A percentile compares a stretch with the other conserved stretches of the same genome.
These are phyloP conservation scores for Aspergillus fumigatus DNA, from an alignment of 2,329 filamentous ascomycete genomes.

Conservation along the genomic window DNA sequence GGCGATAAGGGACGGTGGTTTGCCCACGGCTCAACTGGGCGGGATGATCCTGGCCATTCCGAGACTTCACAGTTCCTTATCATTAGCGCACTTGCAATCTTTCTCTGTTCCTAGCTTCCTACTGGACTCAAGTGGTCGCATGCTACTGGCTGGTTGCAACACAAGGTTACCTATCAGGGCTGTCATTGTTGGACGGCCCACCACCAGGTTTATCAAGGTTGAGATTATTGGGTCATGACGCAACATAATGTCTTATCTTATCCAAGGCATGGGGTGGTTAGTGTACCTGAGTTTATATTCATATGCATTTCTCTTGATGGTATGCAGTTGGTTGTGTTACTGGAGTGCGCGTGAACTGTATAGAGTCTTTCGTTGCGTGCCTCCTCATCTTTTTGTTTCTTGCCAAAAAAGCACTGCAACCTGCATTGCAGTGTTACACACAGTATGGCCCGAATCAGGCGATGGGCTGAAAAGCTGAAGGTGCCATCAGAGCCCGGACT, in stretches of 20 bases:
- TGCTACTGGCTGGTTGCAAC: not conserved
- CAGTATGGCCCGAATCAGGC: slow-evolving; percentile 25
- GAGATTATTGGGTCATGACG: not conserved
- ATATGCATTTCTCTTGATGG: not conserved
- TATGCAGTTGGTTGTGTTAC: not conserved
- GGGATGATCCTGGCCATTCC: not conserved
- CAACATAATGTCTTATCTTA: not conserved
- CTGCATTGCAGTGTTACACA: not conserved
- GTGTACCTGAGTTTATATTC: not conserved
- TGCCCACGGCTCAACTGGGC: not conserved
- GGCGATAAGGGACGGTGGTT: not conserved
- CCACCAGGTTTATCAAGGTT: not conserved
- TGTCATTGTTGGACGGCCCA: not conserved
- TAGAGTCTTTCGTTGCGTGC: not conserved
- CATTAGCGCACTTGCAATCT: not conserved
- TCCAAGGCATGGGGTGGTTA: not conserved
- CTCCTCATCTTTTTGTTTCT: not conserved
- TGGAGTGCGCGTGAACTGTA: not conserved
- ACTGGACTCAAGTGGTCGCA: not conserved
- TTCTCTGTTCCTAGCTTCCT: not conserved
- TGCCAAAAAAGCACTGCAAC: not conserved
- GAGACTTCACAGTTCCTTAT: not conserved
- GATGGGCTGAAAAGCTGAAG: slow-evolving; percentile 55
- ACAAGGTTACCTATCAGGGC: not conserved
- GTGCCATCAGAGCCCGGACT: slow-evolving; percentile 73